Conservation (phyloP, 768 basidiomycete species). For the Tulasnella sp. region DNA sequence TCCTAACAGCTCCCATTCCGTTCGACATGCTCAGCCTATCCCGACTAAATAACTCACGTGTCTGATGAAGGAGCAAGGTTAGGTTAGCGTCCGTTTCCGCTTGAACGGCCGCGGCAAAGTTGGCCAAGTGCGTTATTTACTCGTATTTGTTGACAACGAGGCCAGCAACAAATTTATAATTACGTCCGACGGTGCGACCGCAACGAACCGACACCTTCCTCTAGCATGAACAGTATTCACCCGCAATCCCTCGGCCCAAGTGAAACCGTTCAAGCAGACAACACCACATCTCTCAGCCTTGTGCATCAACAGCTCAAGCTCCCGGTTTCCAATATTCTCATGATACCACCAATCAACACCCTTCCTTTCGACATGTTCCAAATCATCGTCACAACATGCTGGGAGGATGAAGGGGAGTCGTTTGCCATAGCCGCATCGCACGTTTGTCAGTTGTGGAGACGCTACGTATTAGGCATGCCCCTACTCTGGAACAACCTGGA, state of each 20-base stretch:
- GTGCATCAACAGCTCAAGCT: not conserved
- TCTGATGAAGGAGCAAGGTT: not conserved
- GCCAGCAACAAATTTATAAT: no score
- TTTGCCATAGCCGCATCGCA: not conserved
- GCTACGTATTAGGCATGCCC: not conserved
- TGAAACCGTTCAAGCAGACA: no score
- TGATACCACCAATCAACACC: not conserved
- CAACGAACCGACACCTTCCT: no score
- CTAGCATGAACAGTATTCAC: no score
- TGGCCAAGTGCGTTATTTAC: no score
- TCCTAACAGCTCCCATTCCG: not conserved
- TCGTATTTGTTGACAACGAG: no score
- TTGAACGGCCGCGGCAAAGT: no score
- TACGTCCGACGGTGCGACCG: no score
- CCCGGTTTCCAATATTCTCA: not conserved
- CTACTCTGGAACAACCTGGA: not conserved
- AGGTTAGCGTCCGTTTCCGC: no score
- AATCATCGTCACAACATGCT: not conserved
- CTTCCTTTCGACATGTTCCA: not conserved
- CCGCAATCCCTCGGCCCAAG: no score
- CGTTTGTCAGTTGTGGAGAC: not conserved
- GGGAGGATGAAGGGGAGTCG: not conserved
- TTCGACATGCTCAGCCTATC: no score
- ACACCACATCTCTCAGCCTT: no score
- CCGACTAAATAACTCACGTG: not conserved